phyloP scores from a whole-genome alignment of 2,329 filamentous ascomycete species.

The Grosmannia clavigera region DNA sequence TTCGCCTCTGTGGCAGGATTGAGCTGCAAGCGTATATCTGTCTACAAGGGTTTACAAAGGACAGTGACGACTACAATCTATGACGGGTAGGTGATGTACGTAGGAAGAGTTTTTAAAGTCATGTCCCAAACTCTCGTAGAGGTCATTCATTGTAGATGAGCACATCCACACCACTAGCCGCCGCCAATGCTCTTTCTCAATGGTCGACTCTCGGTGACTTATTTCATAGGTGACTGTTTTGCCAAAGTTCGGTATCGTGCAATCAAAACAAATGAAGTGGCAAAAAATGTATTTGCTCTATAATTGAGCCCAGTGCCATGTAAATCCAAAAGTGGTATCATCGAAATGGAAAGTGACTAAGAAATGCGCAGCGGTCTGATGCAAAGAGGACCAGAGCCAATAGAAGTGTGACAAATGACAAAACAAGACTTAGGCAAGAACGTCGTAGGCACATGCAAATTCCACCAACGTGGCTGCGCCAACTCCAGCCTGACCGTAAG shows the following conservation, averaged over 20 bases:
- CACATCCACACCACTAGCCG: too few relatives aligned
- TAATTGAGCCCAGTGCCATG: neutral
- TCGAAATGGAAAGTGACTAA: neutral
- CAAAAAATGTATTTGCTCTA: neutral
- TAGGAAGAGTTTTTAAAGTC: too few relatives aligned
- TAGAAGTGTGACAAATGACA: neutral
- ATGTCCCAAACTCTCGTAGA: too few relatives aligned
- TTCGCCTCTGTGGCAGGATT: too few relatives aligned
- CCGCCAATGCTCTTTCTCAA: too few relatives aligned
- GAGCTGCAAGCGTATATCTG: too few relatives aligned
- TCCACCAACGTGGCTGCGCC: neutral
- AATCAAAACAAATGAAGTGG: too few relatives aligned
- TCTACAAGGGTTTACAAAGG: too few relatives aligned
- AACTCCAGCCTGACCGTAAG: neutral
- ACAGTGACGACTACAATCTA: too few relatives aligned
- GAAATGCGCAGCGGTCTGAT: neutral
- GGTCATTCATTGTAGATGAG: too few relatives aligned
- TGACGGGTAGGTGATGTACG: too few relatives aligned
- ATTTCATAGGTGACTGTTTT: neutral
- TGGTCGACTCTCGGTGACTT: too few relatives aligned
- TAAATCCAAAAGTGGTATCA: slow-evolving; percentile 4
- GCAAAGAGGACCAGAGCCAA: neutral
- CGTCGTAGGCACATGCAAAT: neutral
- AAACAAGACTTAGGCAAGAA: neutral
- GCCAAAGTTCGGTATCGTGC: neutral